Evolutionary conservation across 805 yeast genomes (phyloP).

Genomic region (Metschnikowia amazonensis): DNA sequence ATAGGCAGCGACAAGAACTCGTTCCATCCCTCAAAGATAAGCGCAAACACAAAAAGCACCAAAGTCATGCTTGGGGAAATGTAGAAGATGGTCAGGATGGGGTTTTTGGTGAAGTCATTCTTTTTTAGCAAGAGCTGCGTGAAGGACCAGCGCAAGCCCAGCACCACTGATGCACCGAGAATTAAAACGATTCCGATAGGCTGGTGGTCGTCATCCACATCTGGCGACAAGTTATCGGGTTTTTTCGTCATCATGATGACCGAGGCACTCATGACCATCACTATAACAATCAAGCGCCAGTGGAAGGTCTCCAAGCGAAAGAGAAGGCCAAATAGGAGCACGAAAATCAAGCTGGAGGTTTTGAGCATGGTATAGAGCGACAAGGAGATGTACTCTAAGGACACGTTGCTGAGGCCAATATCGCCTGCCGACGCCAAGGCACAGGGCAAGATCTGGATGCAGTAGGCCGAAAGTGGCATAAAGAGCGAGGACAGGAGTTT

Average conservation of each 20-base stretch:
- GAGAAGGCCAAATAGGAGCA: conserved; percentile 78
- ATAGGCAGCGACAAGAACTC: conserved; percentile 51
- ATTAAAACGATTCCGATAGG: conserved; percentile 69
- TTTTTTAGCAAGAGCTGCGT: conserved; percentile 76
- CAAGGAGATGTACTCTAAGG: conserved; percentile 73
- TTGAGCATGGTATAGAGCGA: conserved; percentile 91
- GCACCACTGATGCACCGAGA: conserved; percentile 69
- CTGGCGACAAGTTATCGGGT: conserved; percentile 19
- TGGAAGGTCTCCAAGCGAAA: conserved; percentile 75
- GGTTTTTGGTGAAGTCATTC: conserved; percentile 60
- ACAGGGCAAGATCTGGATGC: conserved; percentile 69
- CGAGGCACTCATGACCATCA: conserved; percentile 74
- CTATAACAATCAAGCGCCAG: conserved; percentile 64
- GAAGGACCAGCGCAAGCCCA: conserved; percentile 93
- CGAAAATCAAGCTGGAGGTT: conserved; percentile 84
- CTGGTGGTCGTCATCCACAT: conserved; percentile 20
- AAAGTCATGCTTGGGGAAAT: conserved; percentile 81
- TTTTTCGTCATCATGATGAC: conserved; percentile 80
- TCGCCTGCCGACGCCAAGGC: conserved; percentile 88
- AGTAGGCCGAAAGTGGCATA: conserved; percentile 29
- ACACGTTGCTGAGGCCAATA: conserved; percentile 86
- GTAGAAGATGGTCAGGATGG: conserved; percentile 79
- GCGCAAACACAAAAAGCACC: conserved; percentile 58
- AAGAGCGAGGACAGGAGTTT: conserved; percentile 16
- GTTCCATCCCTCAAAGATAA: conserved; percentile 63